Conservation (phyloP, 2,329 filamentous ascomycete genomes). For the Aspergillus hortae region DNA sequence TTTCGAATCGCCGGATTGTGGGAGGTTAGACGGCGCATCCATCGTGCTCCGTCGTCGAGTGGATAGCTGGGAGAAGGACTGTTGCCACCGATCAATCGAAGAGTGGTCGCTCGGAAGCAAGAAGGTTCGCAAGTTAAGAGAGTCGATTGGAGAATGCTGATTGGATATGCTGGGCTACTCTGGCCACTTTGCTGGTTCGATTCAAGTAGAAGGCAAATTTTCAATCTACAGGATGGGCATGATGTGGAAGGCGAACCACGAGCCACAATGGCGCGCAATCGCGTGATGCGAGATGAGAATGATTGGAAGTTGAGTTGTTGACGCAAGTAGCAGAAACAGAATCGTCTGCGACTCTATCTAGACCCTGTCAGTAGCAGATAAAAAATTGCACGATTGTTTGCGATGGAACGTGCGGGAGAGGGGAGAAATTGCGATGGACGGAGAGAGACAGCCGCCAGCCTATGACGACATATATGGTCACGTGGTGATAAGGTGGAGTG, state of each 20-base stretch:
- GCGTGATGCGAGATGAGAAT: neutral
- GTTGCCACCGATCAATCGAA: neutral
- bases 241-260: neutral
- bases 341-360: too few species aligned
- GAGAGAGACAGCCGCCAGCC: neutral
- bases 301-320: neutral
- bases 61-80: neutral
- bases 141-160: neutral
- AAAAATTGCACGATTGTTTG: too few species aligned
- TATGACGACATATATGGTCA: neutral
- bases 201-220: neutral
- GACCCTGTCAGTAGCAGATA: too few species aligned
- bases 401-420: neutral
- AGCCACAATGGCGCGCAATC: neutral
- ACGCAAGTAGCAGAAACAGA: too few species aligned
- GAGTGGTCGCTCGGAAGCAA: neutral
- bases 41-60: neutral
- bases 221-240: neutral
- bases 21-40: constrained; percentile 12
- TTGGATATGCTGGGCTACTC: neutral
- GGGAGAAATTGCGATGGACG: neutral
- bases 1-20: constrained; percentile 5
- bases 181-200: neutral
- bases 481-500: neutral
- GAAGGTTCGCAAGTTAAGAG: neutral